Base-by-base conservation (phyloP, 1,284 basidiomycete genomes). In the Sporisorium reilianum region DNA sequence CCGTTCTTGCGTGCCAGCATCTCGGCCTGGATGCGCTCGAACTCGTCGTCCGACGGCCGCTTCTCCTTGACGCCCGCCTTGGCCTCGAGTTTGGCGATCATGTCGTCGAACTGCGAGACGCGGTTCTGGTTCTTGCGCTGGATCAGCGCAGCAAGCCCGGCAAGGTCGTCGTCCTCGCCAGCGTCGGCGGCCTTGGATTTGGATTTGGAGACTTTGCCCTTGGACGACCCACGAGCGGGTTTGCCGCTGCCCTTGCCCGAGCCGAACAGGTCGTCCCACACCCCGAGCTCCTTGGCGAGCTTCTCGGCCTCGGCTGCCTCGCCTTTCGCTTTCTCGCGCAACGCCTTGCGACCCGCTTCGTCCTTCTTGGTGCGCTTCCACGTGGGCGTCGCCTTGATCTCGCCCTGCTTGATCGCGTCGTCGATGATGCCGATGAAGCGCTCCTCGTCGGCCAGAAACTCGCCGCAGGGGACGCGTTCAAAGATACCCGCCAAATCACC, bases 221-320 rank as follows among this genome's bases (percentile, higher is more conserved):
- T 62, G 16, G 32, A 38, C 12, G 52, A 32, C 5, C 20, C 52
- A 5, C 54, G 56, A 11, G 44, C 59, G 32, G 56, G 53, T 53
- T 76, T 79, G 1, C 51, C 64, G 38, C 73, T 78, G 16, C 46
- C 62, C 45, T 65, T 60, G 16, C 57, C 65, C 2, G 55, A 60
- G 22, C 82, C 82, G 26, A 80, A 85, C 2, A 85, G 56, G 26
- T 81, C 75, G 45, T 85, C 83, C 76, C 78, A 84, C 1, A 85
- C 81, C 48, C 83, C 82, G 11, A 85, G 66, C 67, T 81, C 78
- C 25, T 72, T 73, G 5, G 81, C 81, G 11, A 80, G 67, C 44
- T 75, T 76, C 42, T 81, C 79, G 3, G 80, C 80, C 42, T 83
- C 77, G 2, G 36, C 57, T 6, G 79, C 79, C 53, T 83, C 81